Base-by-base conservation (phyloP, 2,329 filamentous ascomycete genomes). In the Emmonsiellopsis sp. region DNA sequence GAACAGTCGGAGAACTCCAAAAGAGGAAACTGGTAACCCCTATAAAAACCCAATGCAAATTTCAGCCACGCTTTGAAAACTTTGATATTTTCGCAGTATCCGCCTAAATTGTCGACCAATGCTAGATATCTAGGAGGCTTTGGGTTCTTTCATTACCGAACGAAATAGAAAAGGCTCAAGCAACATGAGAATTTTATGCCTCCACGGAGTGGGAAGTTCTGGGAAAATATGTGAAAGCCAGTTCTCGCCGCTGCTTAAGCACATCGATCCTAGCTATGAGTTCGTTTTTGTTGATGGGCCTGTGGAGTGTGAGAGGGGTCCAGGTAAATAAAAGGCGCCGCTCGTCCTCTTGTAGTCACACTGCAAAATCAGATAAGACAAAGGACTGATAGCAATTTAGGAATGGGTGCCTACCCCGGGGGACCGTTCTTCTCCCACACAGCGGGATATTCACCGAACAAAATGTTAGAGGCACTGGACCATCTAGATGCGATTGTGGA, bases 401-500 rank as follows among this genome's bases (percentile, higher is more conserved):
- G 48, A 8, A 40, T 51, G 8, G 33, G 33, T 33, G 33, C 21
- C 11, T 42, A 40, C 39, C 6, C 17, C n/a, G 31, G 11, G 13
- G 48, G 48, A 5, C 48, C 48, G 6, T 51, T 51, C 39, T 42
- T 39, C 13, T 51, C 34, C 36, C 39, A 51, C 39, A 51, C 34
- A 9, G 7, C 34, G 17, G 39, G 33, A 9, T 51, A 40, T 32
- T 40, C 48, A 37, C 48, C 48, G 10, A 34, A 10, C 21, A 14
- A 17, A n/a, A 42, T 51, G 13, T 8, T 27, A 13, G 32, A 51
- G 31, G 34, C 48, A 8, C 27, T 39, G 11, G 34, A 51, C 11
- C 39, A 40, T 27, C 34, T 51, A 2, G 36, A 51, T 11, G 48
- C 7, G 21, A n/a, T 42, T 13, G 17, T 51, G 32, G 36, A 72